Percentiles rank a stretch among this genome's conserved stretches.
Conservation (phyloP, 345 rosid species). For the Camelina neglecta region DNA sequence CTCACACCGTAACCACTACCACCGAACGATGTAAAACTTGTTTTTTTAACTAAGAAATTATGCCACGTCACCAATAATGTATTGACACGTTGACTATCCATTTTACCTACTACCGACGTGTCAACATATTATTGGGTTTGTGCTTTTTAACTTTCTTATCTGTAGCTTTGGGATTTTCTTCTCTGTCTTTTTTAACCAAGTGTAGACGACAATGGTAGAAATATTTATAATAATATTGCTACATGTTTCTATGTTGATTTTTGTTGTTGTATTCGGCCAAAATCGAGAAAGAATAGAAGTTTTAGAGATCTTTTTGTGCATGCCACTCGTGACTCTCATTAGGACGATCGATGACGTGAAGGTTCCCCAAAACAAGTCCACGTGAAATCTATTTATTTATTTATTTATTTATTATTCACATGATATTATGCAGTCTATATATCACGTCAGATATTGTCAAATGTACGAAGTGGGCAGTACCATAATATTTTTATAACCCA, state of each 20-base stretch:
- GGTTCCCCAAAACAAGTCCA: slow-evolving; percentile 33
- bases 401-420: slow-evolving; percentile 7
- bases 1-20: slow-evolving; percentile 28
- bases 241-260: slow-evolving; percentile 9
- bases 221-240: neutral
- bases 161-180: slow-evolving; percentile 36
- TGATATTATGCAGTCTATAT: neutral
- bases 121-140: slow-evolving; percentile 46
- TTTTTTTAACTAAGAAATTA: slow-evolving; percentile 17
- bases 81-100: slow-evolving; percentile 46
- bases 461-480: slow-evolving; percentile 8
- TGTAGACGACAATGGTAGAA: slow-evolving; percentile 34
- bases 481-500: neutral
- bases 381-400: slow-evolving; percentile 38
- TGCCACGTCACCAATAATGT: slow-evolving; percentile 43
- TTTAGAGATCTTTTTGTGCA: slow-evolving; percentile 26
- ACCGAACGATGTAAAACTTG: neutral
- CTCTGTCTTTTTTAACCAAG: slow-evolving; percentile 15
- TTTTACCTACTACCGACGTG: slow-evolving; percentile 30
- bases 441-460: slow-evolving; percentile 24
- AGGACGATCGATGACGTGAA: slow-evolving; percentile 43
- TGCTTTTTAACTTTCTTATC: slow-evolving; percentile 27
- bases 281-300: slow-evolving; percentile 20
- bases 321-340: slow-evolving; percentile 43
- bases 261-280: slow-evolving; percentile 19